A percentile compares a stretch with the other conserved stretches of the same genome.
Conservation (phyloP, 2,329 filamentous ascomycete genomes). For the Ophiostoma sp. region DNA sequence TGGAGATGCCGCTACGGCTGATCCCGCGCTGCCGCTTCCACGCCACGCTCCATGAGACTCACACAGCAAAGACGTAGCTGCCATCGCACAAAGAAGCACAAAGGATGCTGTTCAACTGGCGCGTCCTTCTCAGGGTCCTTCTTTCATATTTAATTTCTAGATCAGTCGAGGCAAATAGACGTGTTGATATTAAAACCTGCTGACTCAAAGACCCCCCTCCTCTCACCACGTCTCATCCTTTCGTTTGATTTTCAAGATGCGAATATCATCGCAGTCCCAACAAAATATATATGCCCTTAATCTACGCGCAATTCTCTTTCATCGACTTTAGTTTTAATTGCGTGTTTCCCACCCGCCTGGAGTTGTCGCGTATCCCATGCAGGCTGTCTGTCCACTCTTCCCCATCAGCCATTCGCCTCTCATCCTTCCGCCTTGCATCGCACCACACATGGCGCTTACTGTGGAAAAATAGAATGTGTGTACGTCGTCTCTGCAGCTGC, state of each 20-base stretch:
- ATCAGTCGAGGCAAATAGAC: neutral
- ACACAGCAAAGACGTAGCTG: neutral
- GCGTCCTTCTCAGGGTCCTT: neutral
- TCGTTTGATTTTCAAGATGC: neutral
- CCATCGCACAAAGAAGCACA: constrained; percentile 4
- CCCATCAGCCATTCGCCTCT: neutral
- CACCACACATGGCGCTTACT: neutral
- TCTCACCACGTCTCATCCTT: neutral
- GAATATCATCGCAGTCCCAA: neutral
- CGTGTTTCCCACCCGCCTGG: neutral
- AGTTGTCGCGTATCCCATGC: neutral
- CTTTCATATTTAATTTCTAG: neutral
- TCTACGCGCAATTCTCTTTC: neutral
- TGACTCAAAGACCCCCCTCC: no score
- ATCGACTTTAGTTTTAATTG: neutral
- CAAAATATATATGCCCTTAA: neutral
- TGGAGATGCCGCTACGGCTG: constrained; percentile 1
- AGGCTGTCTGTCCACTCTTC: neutral
- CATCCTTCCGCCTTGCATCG: constrained; percentile 1
- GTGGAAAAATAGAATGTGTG: neutral
- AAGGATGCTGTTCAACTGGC: neutral
- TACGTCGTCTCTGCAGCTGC: neutral
- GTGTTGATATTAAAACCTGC: neutral
- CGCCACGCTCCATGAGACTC: neutral
- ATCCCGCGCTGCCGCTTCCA: constrained; percentile 1